Evolutionary conservation across 208 protist species (phyloP), one percentile per base, ranked within the genome.

Genomic region (Acanthamoeba sp.): DNA sequence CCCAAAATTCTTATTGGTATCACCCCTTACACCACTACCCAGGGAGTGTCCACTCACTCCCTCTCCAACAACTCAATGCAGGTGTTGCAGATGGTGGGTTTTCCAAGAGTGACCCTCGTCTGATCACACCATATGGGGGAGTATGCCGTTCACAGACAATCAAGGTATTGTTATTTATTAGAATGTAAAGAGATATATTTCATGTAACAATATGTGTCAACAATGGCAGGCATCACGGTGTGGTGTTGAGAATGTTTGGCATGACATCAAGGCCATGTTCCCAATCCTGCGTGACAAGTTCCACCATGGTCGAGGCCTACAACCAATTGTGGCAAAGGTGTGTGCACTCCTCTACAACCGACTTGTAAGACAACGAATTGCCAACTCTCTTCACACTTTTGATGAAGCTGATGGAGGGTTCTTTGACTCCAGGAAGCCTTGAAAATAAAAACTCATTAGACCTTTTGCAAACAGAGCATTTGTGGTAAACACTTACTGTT

Each of bases 11-110:
- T 12, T 50, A 50, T n/a, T n/a, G n/a, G n/a, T n/a, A n/a, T n/a
- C 45, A 50, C 45, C 45, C 45, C 12, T 50, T 12, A n/a, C n/a
- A n/a, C 45, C 45, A 50, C 12, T 4, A 50, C 45, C 45, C 4
- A 16, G 45, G 45, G 4, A 16, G 12, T 50, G 45, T 50, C 12
- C 4, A 12, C 9, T 50, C 45, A 50, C 45, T 12, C 45, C 12
- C 45, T 16, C 45, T 50, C 9, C 12, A 50, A 50, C 12, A 12
- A 12, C 12, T 4, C 45, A 50, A 69, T 6, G 22, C 62, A 69
- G 62, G 62, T 36, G 27, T 69, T 69, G 62, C 62, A n/a, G 62
- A 69, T 69, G 62, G 62, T 36, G 62, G 62, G 3, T 69, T 69
- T 22, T 69, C 62, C 62, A 27, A 32, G 27, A 69, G 29, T 32